These are phyloP conservation scores for Citrullus mucosospermus DNA, from an alignment of 306 rosid genomes.

Conservation along the genomic window DNA sequence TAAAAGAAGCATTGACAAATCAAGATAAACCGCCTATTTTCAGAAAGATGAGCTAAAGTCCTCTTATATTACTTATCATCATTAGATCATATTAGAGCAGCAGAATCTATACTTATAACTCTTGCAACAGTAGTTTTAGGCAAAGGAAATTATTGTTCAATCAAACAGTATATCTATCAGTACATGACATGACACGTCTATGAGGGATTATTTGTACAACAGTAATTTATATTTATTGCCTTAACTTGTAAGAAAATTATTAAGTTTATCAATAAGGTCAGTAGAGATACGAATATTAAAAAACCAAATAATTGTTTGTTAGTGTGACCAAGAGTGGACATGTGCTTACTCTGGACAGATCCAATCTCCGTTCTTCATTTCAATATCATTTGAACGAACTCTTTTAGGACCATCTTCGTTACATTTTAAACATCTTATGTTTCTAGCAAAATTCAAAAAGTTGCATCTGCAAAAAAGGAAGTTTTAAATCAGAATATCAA, in stretches of 20 bases:
- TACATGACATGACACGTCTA: neutral
- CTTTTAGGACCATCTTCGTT: constrained; percentile 46
- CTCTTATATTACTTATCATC: neutral
- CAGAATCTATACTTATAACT: neutral
- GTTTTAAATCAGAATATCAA: neutral
- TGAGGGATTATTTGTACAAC: neutral
- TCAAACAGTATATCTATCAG: neutral
- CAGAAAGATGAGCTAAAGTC: neutral
- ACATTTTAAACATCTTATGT: constrained; percentile 47
- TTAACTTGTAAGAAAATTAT: neutral
- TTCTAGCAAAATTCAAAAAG: constrained; percentile 67
- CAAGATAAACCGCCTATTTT: neutral
- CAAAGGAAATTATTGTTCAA: neutral
- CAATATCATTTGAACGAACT: constrained; percentile 11
- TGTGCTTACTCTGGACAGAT: constrained; percentile 56
- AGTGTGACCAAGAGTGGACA: neutral
- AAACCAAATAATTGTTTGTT: neutral
- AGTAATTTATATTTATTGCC: neutral
- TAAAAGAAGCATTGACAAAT: neutral
- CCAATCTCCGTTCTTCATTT: constrained; percentile 83
- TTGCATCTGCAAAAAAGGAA: constrained; percentile 39
- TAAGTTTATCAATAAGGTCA: neutral
- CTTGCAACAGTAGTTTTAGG: neutral
- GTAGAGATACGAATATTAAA: neutral
- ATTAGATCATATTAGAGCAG: neutral